Base-by-base conservation (phyloP, 169 alveolate genomes). In the Plasmodium chabaudi region DNA sequence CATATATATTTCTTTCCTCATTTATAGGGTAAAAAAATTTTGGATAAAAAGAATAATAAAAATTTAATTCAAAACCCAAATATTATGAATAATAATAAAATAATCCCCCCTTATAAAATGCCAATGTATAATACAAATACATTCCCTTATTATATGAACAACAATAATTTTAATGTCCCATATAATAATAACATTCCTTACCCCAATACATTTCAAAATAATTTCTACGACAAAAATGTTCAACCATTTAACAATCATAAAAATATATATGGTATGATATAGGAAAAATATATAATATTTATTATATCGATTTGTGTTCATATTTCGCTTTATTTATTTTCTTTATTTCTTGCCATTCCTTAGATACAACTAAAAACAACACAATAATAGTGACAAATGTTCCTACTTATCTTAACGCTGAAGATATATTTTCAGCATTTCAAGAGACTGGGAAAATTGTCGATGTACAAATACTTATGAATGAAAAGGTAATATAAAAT, bases 391-490 rank as follows among this genome's bases (percentile, higher is more conserved):
- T 72, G 27, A 72, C 87, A 17, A 72, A 72, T 27, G 87, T 72
- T 49, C 87, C 87, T 23, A 72, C 87, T 7, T 72, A 72, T 49
- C 61, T 72, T 2, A 72, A 72, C 25, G 87, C 87, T 9, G 87
- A 72, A 72, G 87, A 72, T 9, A 72, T 72, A 5, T 72, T 72
- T 57, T 72, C 87, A 2, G 87, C 87, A 13, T 72, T 72, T 17
- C 87, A 72, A 25, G 87, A 72, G 46, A 72, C 87, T 9, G 87
- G 87, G 13, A 72, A 72, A 56, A 72, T 72, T 19, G 87, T 72
- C 19, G 87, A 72, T 42, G 87, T 72, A 3, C 87, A 72, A 42
- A 72, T 72, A 47, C 87, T 72, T 23, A 72, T 72, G 87, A 72
- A 72, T 42, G 87, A 72, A 49, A 72, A 72, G 61, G 87, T 72